A percentile compares a stretch with the other conserved stretches of the same genome.
Evolutionary conservation across 2,329 filamentous ascomycete genomes (phyloP).

Genomic region (Neonectria sp.): DNA sequence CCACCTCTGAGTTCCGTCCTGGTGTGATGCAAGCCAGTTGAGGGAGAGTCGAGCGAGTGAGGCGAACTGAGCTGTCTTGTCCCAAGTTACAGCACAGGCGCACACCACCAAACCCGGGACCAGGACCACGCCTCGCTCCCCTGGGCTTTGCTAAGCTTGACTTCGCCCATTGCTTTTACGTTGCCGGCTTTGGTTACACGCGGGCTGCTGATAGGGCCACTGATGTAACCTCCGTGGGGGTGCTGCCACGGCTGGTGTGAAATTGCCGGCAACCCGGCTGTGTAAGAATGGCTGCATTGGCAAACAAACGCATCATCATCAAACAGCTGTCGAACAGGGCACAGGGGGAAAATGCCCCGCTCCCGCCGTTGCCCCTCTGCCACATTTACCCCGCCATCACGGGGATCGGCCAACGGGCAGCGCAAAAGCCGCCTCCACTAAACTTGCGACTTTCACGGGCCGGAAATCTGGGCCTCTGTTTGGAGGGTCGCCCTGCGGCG

Average conservation of each 20-base stretch:
- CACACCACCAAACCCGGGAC: constrained; percentile 17
- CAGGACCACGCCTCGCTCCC: constrained; percentile 10
- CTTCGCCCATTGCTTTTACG: constrained; percentile 14
- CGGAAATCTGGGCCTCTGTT: constrained; percentile 27
- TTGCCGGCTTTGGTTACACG: constrained; percentile 35
- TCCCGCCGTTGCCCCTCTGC: constrained; percentile 7
- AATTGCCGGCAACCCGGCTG: constrained; percentile 34
- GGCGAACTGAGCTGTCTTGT: neutral
- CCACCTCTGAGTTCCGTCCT: neutral
- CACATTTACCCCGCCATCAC: constrained; percentile 44
- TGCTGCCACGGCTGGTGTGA: neutral
- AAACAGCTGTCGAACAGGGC: neutral
- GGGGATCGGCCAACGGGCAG: constrained; percentile 25
- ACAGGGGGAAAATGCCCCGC: constrained; percentile 23
- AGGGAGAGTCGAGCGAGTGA: neutral
- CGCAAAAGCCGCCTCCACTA: constrained; percentile 17
- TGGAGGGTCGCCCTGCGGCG: constrained; percentile 26
- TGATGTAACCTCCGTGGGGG: neutral
- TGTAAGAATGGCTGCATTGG: neutral
- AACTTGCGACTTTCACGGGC: constrained; percentile 32
- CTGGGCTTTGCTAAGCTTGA: constrained; percentile 7
- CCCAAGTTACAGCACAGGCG: neutral
- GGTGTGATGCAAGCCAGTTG: neutral
- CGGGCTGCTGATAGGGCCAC: constrained; percentile 34
- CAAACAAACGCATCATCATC: neutral